These are phyloP conservation scores for Pseudofabraea citricarpa DNA, from an alignment of 2,329 filamentous ascomycete genomes.

Conservation along the genomic window DNA sequence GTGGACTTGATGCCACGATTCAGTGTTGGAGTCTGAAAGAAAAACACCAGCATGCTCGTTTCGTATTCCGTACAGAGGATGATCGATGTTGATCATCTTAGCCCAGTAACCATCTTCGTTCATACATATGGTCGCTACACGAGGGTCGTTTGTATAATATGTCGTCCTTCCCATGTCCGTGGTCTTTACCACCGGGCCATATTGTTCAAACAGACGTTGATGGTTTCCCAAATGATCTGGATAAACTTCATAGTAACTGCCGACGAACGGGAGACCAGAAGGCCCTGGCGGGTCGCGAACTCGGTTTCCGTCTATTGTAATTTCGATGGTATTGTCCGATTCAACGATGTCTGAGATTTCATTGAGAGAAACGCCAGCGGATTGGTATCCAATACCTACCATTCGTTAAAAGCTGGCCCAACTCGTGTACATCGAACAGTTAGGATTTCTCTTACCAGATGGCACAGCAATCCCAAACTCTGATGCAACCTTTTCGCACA, in stretches of 20 bases:
- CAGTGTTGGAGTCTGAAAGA: slow-evolving; percentile 13
- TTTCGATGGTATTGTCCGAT: not conserved
- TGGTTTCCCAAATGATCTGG: slow-evolving; percentile 38
- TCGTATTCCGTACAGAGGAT: slow-evolving; percentile 15
- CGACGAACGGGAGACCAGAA: slow-evolving; percentile 29
- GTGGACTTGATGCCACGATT: slow-evolving; percentile 10
- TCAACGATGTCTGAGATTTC: not conserved
- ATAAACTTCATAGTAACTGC: slow-evolving; percentile 33
- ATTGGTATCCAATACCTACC: too few relatives aligned
- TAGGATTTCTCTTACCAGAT: too few relatives aligned
- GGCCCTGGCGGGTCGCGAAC: slow-evolving; percentile 20
- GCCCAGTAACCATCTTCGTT: slow-evolving; percentile 31
- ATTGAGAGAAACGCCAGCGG: too few relatives aligned
- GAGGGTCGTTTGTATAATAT: slow-evolving; percentile 32
- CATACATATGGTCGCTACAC: slow-evolving; percentile 23
- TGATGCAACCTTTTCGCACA: too few relatives aligned
- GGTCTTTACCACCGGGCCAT: slow-evolving; percentile 32
- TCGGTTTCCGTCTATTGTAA: slow-evolving; percentile 6
- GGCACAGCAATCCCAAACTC: too few relatives aligned
- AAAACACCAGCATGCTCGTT: slow-evolving; percentile 12
- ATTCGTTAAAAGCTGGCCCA: too few relatives aligned
- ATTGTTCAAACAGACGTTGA: slow-evolving; percentile 32
- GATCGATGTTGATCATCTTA: slow-evolving; percentile 28
- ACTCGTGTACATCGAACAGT: too few relatives aligned
- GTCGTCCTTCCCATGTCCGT: slow-evolving; percentile 30